Percentiles rank a stretch among this genome's conserved stretches.
phyloP scores from a whole-genome alignment of 1,139 yeast species.

The Taphrina betulina region DNA sequence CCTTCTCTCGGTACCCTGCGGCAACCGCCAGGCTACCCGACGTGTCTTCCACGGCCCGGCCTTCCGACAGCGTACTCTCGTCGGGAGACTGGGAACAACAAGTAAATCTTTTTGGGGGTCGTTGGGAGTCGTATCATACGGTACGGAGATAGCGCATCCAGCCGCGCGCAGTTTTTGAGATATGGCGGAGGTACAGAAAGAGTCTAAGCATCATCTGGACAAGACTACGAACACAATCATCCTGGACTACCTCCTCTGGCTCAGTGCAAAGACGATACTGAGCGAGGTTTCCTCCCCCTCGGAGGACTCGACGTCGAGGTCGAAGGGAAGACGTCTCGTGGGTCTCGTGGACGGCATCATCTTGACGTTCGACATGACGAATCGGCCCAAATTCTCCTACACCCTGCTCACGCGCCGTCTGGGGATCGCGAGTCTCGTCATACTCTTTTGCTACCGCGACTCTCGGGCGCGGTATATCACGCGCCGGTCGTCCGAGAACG shows the following conservation, averaged over 20 bases:
- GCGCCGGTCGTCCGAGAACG: slow-evolving; percentile 10
- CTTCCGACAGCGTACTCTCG: no score
- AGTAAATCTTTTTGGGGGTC: no score
- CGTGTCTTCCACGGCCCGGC: no score
- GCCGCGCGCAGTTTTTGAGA: no score
- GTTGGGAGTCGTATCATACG: no score
- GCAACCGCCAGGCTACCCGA: no score
- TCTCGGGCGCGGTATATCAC: slow-evolving; percentile 6
- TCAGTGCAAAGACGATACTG: slow-evolving; percentile 26
- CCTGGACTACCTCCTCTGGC: slow-evolving; percentile 31
- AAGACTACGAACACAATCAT: slow-evolving; percentile 31
- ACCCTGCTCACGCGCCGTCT: slow-evolving; percentile 10
- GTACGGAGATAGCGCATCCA: no score
- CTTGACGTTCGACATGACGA: slow-evolving; percentile 11
- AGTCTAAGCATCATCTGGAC: slow-evolving; percentile 7
- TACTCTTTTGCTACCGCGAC: slow-evolving; percentile 20
- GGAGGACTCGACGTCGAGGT: background rate
- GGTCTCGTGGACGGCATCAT: slow-evolving; percentile 32
- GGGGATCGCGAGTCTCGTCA: slow-evolving; percentile 25
- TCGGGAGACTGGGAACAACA: no score
- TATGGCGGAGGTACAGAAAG: slow-evolving; percentile 15
- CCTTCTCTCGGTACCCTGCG: no score
- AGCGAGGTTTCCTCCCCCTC: slow-evolving; percentile 3
- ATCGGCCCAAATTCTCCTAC: slow-evolving; percentile 10
- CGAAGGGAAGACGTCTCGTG: slow-evolving; percentile 28